Conservation (phyloP, 2,329 filamentous ascomycete species). For the Lecanicillium sp. region DNA sequence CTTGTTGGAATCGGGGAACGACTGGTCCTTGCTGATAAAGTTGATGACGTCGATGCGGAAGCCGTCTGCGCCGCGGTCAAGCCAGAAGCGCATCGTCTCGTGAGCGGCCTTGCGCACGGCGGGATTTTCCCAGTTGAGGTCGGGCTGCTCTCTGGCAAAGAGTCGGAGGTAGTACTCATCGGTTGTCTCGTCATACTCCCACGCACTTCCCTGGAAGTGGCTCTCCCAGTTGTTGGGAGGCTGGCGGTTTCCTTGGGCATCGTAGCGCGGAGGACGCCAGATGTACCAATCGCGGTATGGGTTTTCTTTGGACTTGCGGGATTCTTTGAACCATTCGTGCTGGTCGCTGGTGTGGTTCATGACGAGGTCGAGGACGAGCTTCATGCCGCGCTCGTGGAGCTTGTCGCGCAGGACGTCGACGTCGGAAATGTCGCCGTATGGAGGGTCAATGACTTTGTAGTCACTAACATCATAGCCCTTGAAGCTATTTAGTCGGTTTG, state of each 20-base stretch:
- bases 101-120: conserved; percentile 58
- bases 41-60: conserved; percentile 63
- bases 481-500: no score
- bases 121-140: conserved; percentile 70
- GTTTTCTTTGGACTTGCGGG: conserved; percentile 42
- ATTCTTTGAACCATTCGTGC: conserved; percentile 51
- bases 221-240: conserved; percentile 53
- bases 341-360: conserved; percentile 60
- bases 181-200: conserved; percentile 41
- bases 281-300: conserved; percentile 55
- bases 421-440: conserved; percentile 60
- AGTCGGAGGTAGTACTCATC: conserved; percentile 55
- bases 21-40: conserved; percentile 54
- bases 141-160: conserved; percentile 63
- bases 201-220: conserved; percentile 35
- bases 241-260: conserved; percentile 45
- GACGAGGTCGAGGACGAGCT: conserved; percentile 63
- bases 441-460: conserved; percentile 56
- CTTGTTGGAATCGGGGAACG: conserved; percentile 40
- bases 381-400: conserved; percentile 56
- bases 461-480: conserved; percentile 62
- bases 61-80: conserved; percentile 57
- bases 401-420: conserved; percentile 54
- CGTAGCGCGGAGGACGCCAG: conserved; percentile 52
- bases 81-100: conserved; percentile 65